A percentile compares a stretch with the other conserved stretches of the same genome.
Evolutionary conservation across 345 rosid genomes (phyloP).

Genomic region (Iberis pinnata): DNA sequence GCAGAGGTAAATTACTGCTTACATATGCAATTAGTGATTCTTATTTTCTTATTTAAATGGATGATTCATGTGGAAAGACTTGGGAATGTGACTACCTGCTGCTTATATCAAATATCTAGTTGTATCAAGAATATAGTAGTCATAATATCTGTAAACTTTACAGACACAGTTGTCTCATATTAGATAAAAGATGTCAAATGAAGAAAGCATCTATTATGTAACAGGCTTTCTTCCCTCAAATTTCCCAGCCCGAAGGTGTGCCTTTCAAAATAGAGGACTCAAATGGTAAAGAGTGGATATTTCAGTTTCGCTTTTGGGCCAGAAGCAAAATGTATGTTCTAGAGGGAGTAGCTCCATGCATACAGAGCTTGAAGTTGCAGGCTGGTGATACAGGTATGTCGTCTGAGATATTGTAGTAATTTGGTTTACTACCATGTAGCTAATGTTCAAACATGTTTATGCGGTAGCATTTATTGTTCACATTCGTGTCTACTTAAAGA

Average conservation of each 20-base stretch:
- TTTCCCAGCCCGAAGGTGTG: constrained; percentile 78
- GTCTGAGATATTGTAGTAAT: constrained; percentile 2
- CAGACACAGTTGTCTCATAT: constrained; percentile 10
- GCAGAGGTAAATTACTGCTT: constrained; percentile 68
- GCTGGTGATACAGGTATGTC: constrained; percentile 89
- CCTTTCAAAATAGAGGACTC: constrained; percentile 92
- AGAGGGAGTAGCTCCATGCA: constrained; percentile 90
- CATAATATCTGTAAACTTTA: constrained; percentile 16
- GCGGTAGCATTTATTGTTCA: constrained; percentile 1
- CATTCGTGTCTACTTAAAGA: constrained; percentile 10
- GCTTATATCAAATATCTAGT: constrained; percentile 21
- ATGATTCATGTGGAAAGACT: constrained; percentile 9
- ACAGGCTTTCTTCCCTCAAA: constrained; percentile 85
- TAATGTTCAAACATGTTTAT: constrained; percentile 9
- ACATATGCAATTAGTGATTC: constrained; percentile 13
- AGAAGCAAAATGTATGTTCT: constrained; percentile 93
- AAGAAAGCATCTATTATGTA: constrained; percentile 18
- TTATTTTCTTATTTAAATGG: constrained; percentile 6
- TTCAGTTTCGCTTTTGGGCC: constrained; percentile 96
- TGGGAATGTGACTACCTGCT: constrained; percentile 11
- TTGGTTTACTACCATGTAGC: constrained; percentile 19
- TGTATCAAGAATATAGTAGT: constrained; percentile 6
- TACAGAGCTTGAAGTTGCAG: constrained; percentile 89
- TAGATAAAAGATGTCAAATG: constrained; percentile 2
- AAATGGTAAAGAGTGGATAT: constrained; percentile 90